Evolutionary conservation across 768 basidiomycete genomes (phyloP).

Genomic region (Psilocybe cubensis): DNA sequence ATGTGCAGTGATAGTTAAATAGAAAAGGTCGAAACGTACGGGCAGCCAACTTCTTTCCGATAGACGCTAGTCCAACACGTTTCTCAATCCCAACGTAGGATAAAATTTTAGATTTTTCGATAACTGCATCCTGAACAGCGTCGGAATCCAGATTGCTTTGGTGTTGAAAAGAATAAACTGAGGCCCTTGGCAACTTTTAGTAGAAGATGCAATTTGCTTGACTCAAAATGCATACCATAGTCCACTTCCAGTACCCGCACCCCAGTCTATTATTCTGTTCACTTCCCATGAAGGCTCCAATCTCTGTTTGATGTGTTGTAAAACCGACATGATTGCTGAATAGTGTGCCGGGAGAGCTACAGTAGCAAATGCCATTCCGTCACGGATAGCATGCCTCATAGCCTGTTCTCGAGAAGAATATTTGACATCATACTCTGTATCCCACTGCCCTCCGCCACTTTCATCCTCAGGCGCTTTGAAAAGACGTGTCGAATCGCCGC

Average conservation of each 20-base stretch:
- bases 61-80: constrained; percentile 66
- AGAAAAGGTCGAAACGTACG: constrained; percentile 38
- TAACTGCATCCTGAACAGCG: constrained; percentile 34
- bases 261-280: constrained; percentile 80
- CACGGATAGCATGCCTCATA: constrained; percentile 61
- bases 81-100: constrained; percentile 80
- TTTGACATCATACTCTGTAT: constrained; percentile 52
- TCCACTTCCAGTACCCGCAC: constrained; percentile 80
- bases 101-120: constrained; percentile 54
- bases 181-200: constrained; percentile 53
- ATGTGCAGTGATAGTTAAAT: background rate
- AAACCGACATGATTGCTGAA: constrained; percentile 75
- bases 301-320: constrained; percentile 66
- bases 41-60: constrained; percentile 66
- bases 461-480: constrained; percentile 45
- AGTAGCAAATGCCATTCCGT: constrained; percentile 85
- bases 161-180: constrained; percentile 65
- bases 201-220: background rate
- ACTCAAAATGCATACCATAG: constrained; percentile 65
- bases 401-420: constrained; percentile 67
- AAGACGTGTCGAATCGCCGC: constrained; percentile 72
- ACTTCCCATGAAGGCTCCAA: constrained; percentile 65
- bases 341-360: constrained; percentile 88
- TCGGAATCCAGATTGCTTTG: constrained; percentile 20
- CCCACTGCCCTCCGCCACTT: constrained; percentile 49